Evolutionary conservation across 805 yeast genomes (phyloP).

Genomic region (Spathaspora sp.): DNA sequence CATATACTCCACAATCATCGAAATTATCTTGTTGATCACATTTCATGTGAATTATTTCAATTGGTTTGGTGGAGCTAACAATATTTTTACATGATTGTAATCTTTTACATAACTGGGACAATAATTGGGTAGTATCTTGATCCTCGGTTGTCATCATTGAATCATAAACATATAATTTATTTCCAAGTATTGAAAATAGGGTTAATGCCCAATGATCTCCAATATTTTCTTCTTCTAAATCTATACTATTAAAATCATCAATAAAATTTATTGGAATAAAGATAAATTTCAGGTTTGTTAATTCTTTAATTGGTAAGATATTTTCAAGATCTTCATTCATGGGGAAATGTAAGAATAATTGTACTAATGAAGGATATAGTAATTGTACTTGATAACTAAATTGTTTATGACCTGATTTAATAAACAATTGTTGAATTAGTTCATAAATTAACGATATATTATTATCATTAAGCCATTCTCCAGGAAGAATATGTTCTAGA

Average conservation of each 20-base stretch:
- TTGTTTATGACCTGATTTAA: conserved; percentile 7
- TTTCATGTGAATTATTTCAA: conserved; percentile 25
- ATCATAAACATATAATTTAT: conserved; percentile 54
- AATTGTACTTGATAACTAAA: conserved; percentile 24
- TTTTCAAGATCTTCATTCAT: conserved; percentile 7
- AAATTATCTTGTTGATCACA: conserved; percentile 64
- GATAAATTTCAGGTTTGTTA: conserved; percentile 39
- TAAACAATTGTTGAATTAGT: conserved; percentile 24
- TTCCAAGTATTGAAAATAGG: conserved; percentile 46
- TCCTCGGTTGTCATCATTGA: conserved; percentile 45
- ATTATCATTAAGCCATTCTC: conserved; percentile 74
- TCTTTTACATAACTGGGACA: conserved; percentile 19
- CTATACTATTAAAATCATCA: conserved; percentile 36
- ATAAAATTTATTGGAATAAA: conserved; percentile 70
- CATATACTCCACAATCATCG: conserved; percentile 60
- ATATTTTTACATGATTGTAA: conserved; percentile 18
- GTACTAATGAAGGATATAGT: conserved; percentile 61
- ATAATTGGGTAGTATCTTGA: conserved; percentile 12
- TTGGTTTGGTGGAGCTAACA: conserved; percentile 18
- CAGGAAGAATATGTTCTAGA: conserved; percentile 52
- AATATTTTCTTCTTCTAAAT: conserved; percentile 51
- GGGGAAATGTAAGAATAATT: conserved; percentile 51
- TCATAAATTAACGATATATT: conserved; percentile 63
- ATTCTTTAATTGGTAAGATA: conserved; percentile 30
- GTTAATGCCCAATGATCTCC: conserved; percentile 79